Evolutionary conservation across 1,139 yeast genomes (phyloP).

Genomic region (Kluyveromyces sp.): DNA sequence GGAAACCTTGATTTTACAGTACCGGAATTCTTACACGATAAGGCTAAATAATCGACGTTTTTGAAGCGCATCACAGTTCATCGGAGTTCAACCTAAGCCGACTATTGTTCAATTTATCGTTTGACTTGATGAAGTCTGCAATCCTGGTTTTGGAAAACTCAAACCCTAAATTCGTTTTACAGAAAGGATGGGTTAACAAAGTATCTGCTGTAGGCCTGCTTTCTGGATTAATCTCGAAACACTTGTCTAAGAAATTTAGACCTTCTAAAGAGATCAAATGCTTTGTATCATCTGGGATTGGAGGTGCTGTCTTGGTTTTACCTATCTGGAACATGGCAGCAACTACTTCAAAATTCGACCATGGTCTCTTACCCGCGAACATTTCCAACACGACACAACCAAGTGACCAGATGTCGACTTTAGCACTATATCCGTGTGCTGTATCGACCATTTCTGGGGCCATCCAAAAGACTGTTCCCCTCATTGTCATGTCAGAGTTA

Average conservation of each 20-base stretch:
- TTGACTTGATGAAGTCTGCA: constrained; percentile 47
- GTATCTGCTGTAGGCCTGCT: constrained; percentile 80
- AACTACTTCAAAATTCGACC: constrained; percentile 74
- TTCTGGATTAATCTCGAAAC: constrained; percentile 79
- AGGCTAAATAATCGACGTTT: no score
- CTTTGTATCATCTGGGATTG: constrained; percentile 81
- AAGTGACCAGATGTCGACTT: constrained; percentile 85
- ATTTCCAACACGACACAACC: constrained; percentile 96
- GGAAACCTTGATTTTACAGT: no score
- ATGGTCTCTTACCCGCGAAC: constrained; percentile 82
- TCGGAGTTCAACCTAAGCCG: constrained; percentile 27
- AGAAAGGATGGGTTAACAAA: constrained; percentile 58
- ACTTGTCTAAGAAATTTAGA: constrained; percentile 59
- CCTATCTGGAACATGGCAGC: constrained; percentile 71
- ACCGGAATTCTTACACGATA: no score
- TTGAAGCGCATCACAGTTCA: constrained; percentile 11
- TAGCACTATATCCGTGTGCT: constrained; percentile 92
- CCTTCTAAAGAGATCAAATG: constrained; percentile 60
- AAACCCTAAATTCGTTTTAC: constrained; percentile 43
- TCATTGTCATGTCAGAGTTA: constrained; percentile 95
- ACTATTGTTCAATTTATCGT: constrained; percentile 38
- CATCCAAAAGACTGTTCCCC: constrained; percentile 99
- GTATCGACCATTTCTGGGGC: constrained; percentile 96
- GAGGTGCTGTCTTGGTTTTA: constrained; percentile 79
- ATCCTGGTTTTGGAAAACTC: constrained; percentile 58